Evolutionary conservation across 768 basidiomycete genomes (phyloP).

Genomic region (Leccinum sublutescens): DNA sequence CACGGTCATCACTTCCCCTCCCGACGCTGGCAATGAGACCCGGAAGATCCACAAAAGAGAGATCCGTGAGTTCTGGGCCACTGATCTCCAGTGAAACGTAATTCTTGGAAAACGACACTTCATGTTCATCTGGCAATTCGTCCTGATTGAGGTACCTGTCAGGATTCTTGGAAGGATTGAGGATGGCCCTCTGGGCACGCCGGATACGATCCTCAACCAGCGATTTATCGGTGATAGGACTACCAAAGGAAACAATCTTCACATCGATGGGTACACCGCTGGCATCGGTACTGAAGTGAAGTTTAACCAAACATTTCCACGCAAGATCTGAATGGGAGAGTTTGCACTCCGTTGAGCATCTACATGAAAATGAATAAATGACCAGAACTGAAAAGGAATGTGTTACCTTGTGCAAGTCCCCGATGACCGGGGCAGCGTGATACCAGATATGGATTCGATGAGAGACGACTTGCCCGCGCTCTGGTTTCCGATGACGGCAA

Average conservation of each 20-base stretch:
- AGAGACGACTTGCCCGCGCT: conserved; percentile 77
- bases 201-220: conserved; percentile 66
- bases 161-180: conserved; percentile 46
- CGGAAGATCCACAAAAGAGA: conserved; percentile 65
- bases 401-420: conserved; percentile 73
- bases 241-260: conserved; percentile 44
- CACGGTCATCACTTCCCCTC: conserved; percentile 45
- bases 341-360: conserved; percentile 59
- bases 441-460: conserved; percentile 74
- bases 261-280: conserved; percentile 39
- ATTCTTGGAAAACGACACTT: conserved; percentile 50
- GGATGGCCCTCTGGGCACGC: conserved; percentile 62
- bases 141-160: conserved; percentile 17
- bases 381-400: background rate
- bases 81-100: conserved; percentile 58
- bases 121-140: conserved; percentile 9
- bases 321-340: conserved; percentile 38
- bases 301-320: conserved; percentile 53
- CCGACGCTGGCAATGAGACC: conserved; percentile 61
- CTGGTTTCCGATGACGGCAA: conserved; percentile 71
- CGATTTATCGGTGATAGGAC: conserved; percentile 46
- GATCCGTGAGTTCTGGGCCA: conserved; percentile 57
- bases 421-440: conserved; percentile 65
- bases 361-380: conserved; percentile 17
- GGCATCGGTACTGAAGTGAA: conserved; percentile 44